Evolutionary conservation across 352 stramenopile species (phyloP).

Genomic region (Achlya hypogyna): DNA sequence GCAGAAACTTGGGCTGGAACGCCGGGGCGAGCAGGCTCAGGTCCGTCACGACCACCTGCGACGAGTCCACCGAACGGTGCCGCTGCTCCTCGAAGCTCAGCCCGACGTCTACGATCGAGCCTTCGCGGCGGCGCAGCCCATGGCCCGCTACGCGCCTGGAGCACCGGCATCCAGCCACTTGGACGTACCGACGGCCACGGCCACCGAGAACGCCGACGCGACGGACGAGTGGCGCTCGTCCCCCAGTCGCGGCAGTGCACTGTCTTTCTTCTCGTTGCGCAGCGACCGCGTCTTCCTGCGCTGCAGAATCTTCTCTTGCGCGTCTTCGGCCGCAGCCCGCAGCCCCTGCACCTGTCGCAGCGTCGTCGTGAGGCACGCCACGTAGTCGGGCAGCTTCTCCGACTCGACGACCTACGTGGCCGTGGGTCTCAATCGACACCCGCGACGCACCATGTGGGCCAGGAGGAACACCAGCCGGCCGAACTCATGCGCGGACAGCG

Average conservation of each 20-base stretch:
- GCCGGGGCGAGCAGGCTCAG: constrained; percentile 6
- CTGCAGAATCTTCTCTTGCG: constrained; percentile 25
- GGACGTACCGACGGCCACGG: background rate
- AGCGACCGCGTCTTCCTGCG: constrained; percentile 15
- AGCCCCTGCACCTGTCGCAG: constrained; percentile 48
- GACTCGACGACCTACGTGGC: constrained; percentile 52
- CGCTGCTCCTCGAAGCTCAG: no score
- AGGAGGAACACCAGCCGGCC: constrained; percentile 63
- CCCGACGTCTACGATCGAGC: no score
- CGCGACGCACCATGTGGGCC: constrained; percentile 43
- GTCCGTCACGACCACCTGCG: constrained; percentile 11
- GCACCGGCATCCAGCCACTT: no score
- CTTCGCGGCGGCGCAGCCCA: no score
- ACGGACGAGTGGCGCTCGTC: no score
- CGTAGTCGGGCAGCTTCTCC: constrained; percentile 56
- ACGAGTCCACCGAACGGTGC: background rate
- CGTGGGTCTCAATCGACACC: background rate
- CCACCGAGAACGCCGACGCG: background rate
- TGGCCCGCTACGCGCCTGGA: no score
- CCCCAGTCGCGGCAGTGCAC: background rate
- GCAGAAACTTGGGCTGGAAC: constrained; percentile 1
- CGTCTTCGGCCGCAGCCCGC: constrained; percentile 21
- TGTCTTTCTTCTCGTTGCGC: background rate
- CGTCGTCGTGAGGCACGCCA: constrained; percentile 66
- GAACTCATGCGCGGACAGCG: constrained; percentile 48